A percentile compares a stretch with the other conserved stretches of the same genome.
These are phyloP conservation scores for Macadamia integrifolia DNA, from an alignment of 164 flowering plant genomes.

Conservation along the genomic window DNA sequence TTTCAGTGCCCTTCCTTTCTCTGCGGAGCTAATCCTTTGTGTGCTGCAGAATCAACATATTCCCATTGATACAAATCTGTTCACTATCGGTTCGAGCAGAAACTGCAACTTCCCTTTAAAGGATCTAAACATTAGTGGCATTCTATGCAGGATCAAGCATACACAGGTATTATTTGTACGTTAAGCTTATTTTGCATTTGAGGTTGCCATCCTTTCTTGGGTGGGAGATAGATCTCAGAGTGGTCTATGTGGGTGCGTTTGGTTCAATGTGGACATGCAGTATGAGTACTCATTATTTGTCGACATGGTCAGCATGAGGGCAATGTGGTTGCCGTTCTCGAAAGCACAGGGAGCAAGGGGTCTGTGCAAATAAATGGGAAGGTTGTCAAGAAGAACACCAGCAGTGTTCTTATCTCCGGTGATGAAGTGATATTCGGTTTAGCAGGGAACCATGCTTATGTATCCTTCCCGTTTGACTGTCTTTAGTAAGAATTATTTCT, in stretches of 20 bases:
- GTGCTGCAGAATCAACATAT: conserved; percentile 55
- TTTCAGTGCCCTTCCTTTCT: no score
- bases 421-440: conserved; percentile 73
- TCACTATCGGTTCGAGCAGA: conserved; percentile 59
- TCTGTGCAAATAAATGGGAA: conserved; percentile 67
- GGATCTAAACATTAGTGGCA: conserved; percentile 44
- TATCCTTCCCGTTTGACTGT: conserved; percentile 44
- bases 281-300: conserved; percentile 47
- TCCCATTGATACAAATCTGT: conserved; percentile 28
- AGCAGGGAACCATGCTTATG: conserved; percentile 68
- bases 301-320: conserved; percentile 67
- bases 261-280: conserved; percentile 30
- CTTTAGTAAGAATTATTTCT: not conserved
- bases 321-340: conserved; percentile 50
- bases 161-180: conserved; percentile 43
- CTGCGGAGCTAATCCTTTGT: not conserved
- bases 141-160: conserved; percentile 54
- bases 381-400: conserved; percentile 40
- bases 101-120: conserved; percentile 46
- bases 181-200: not conserved
- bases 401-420: conserved; percentile 55
- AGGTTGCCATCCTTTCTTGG: not conserved
- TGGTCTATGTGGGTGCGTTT: conserved; percentile 1
- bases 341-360: conserved; percentile 77
- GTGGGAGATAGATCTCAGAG: not conserved